Percentiles rank a stretch among this genome's conserved stretches.
Conservation (phyloP, 2,329 filamentous ascomycete genomes). For the Akanthomyces dipterigenus region DNA sequence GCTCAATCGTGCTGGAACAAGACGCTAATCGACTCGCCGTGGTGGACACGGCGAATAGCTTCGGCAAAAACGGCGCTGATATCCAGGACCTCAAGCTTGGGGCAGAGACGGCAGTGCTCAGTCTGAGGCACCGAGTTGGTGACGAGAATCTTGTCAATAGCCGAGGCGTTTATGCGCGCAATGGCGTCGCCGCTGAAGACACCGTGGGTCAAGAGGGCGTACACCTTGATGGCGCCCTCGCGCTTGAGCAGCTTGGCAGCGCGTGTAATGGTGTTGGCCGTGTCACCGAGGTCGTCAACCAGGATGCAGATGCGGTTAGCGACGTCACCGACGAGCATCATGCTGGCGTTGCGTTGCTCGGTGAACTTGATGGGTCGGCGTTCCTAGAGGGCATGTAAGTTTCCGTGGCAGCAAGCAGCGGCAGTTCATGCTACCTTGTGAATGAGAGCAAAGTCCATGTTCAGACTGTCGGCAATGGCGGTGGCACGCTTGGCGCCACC, state of each 20-base stretch:
- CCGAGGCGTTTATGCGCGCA: conserved; percentile 85
- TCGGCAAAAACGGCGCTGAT: conserved; percentile 87
- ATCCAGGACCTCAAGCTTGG: conserved; percentile 88
- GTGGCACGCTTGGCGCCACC: conserved; percentile 95
- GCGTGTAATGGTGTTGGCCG: conserved; percentile 92
- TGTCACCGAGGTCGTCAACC: conserved; percentile 91
- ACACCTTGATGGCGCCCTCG: conserved; percentile 85
- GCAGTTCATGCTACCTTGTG: conserved; percentile 62
- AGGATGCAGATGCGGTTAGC: conserved; percentile 76
- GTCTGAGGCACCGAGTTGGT: conserved; percentile 92
- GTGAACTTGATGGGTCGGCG: conserved; percentile 81
- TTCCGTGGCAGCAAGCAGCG: conserved; percentile 11
- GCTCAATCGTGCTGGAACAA: conserved; percentile 53
- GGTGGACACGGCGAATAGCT: conserved; percentile 91
- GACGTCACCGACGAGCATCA: conserved; percentile 92
- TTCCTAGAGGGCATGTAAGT: conserved; percentile 49
- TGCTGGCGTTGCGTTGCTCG: conserved; percentile 84
- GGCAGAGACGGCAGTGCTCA: conserved; percentile 69
- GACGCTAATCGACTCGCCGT: conserved; percentile 95
- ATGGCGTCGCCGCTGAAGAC: conserved; percentile 94
- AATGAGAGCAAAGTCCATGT: conserved; percentile 94
- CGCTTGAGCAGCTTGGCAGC: conserved; percentile 96
- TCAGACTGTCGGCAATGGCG: conserved; percentile 85
- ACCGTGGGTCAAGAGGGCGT: conserved; percentile 88
- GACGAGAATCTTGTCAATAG: conserved; percentile 87